These are phyloP conservation scores for Saturnispora quitensis DNA, from an alignment of 805 yeast species.

Conservation along the genomic window DNA sequence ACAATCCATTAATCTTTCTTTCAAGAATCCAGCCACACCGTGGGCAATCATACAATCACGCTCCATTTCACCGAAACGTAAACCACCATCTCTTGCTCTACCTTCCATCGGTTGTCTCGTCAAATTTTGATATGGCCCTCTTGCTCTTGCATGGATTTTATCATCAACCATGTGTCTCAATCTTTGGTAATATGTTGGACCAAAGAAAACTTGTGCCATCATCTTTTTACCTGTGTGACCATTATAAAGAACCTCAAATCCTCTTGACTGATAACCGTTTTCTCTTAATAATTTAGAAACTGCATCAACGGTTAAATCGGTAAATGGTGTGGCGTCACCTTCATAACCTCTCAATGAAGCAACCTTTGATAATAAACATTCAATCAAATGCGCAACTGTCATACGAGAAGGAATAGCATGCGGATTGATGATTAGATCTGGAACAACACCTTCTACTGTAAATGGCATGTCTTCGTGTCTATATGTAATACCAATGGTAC, in stretches of 20 bases:
- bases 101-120: slow-evolving; percentile 99
- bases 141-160: slow-evolving; percentile 97
- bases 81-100: slow-evolving; percentile 98
- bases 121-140: slow-evolving; percentile 96
- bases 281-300: slow-evolving; percentile 86
- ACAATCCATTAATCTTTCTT: slow-evolving; percentile 97
- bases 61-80: slow-evolving; percentile 99
- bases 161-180: slow-evolving; percentile 99
- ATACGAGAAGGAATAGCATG: slow-evolving; percentile 99
- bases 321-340: slow-evolving; percentile 99
- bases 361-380: slow-evolving; percentile 92
- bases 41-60: slow-evolving; percentile 99
- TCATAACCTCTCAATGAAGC: slow-evolving; percentile 92
- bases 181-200: slow-evolving; percentile 99
- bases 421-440: slow-evolving; percentile 95
- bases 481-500: slow-evolving; percentile 98
- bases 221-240: slow-evolving; percentile 98
- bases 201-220: slow-evolving; percentile 97
- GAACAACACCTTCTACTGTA: slow-evolving; percentile 90
- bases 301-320: slow-evolving; percentile 97
- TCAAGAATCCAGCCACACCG: slow-evolving; percentile 97
- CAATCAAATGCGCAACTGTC: slow-evolving; percentile 99
- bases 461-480: slow-evolving; percentile 99
- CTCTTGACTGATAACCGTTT: slow-evolving; percentile 96
- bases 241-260: slow-evolving; percentile 96